Percentiles rank a stretch among this genome's conserved stretches.
These are phyloP conservation scores for Hygrophorus russula DNA, from an alignment of 768 basidiomycete genomes.

Conservation along the genomic window DNA sequence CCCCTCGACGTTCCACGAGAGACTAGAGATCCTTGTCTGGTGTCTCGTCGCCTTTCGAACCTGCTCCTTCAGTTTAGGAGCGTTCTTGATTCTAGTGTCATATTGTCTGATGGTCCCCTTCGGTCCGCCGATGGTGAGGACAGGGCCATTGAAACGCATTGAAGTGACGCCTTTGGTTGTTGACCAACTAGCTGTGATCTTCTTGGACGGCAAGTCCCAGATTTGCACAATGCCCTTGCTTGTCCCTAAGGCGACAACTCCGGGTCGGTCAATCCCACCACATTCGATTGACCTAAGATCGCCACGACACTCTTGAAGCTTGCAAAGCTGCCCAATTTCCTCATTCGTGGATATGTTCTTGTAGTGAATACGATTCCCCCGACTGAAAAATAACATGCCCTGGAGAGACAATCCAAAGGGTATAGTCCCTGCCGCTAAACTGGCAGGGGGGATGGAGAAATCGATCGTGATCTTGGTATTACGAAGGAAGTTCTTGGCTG, in stretches of 20 bases:
- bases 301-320: constrained; percentile 34
- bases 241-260: constrained; percentile 50
- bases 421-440: constrained; percentile 5
- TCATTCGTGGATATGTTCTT: constrained; percentile 31
- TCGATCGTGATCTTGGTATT: constrained; percentile 15
- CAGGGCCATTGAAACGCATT: constrained; percentile 54
- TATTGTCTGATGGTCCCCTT: constrained; percentile 69
- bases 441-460: constrained; percentile 17
- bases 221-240: constrained; percentile 56
- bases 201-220: constrained; percentile 56
- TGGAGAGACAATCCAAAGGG: constrained; percentile 32
- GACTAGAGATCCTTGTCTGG: constrained; percentile 49
- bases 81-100: constrained; percentile 47
- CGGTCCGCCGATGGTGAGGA: constrained; percentile 53
- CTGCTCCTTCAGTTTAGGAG: constrained; percentile 45
- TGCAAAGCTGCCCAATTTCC: constrained; percentile 40
- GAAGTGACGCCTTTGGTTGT: constrained; percentile 49
- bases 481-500: constrained; percentile 16
- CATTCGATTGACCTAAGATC: constrained; percentile 32
- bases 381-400: constrained; percentile 37
- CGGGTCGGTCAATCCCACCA: constrained; percentile 20
- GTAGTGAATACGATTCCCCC: constrained; percentile 43
- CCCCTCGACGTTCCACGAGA: constrained; percentile 60
- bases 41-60: constrained; percentile 58
- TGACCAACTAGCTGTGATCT: constrained; percentile 36